These are phyloP conservation scores for Monilinia polystroma DNA, from an alignment of 2,329 filamentous ascomycete species.

Conservation along the genomic window DNA sequence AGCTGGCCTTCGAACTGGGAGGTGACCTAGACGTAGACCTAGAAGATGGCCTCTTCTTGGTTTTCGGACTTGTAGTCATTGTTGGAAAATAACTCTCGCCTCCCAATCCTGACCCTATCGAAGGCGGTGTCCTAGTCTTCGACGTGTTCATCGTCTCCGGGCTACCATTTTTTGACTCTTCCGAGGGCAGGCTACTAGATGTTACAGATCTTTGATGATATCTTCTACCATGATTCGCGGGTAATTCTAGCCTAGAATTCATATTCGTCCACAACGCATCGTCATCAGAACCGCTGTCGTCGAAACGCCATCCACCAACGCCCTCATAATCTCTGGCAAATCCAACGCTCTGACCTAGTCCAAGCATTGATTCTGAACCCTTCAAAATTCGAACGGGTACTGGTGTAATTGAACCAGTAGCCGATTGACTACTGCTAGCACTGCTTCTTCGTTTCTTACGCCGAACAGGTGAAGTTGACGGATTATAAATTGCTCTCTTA, in stretches of 20 bases:
- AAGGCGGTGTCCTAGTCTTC: slow-evolving; percentile 50
- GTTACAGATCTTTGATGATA: slow-evolving; percentile 48
- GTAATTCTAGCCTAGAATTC: slow-evolving; percentile 52
- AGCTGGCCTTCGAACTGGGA: slow-evolving; percentile 33
- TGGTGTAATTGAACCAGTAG: slow-evolving; percentile 30
- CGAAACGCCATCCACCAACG: slow-evolving; percentile 57
- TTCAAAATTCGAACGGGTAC: slow-evolving; percentile 30
- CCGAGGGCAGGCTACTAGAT: slow-evolving; percentile 29
- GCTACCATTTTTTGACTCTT: slow-evolving; percentile 35
- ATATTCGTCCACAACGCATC: slow-evolving; percentile 51
- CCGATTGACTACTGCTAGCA: slow-evolving; percentile 36
- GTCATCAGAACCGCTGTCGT: slow-evolving; percentile 41
- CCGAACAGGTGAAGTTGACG: slow-evolving; percentile 22
- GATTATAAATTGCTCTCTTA: slow-evolving; percentile 14
- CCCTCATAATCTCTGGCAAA: slow-evolving; percentile 59
- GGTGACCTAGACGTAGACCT: slow-evolving; percentile 28
- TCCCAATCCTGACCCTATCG: slow-evolving; percentile 9
- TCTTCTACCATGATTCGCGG: slow-evolving; percentile 44
- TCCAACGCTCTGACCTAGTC: slow-evolving; percentile 50
- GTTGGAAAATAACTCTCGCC: slow-evolving; percentile 32
- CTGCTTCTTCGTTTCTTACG: slow-evolving; percentile 33
- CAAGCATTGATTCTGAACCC: slow-evolving; percentile 36
- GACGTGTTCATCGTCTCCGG: slow-evolving; percentile 47
- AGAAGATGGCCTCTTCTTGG: slow-evolving; percentile 27
- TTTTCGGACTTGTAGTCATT: slow-evolving; percentile 26